These are phyloP conservation scores for Clonostachys solani DNA, from an alignment of 2,329 filamentous ascomycete genomes.

Conservation along the genomic window DNA sequence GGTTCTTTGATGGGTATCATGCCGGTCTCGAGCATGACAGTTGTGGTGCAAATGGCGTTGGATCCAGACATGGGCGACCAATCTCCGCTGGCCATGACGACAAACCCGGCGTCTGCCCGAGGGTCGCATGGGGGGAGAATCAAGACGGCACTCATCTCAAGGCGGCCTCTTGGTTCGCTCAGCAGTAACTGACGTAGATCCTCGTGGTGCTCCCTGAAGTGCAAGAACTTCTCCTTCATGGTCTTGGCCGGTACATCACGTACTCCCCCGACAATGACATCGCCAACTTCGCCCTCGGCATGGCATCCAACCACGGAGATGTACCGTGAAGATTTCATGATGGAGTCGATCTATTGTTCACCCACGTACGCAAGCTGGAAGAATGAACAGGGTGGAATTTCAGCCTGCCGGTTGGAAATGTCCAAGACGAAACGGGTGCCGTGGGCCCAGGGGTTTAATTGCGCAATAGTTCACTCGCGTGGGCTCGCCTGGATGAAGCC, in stretches of 20 bases:
- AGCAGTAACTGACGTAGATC: conserved; percentile 33
- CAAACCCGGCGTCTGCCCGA: conserved; percentile 34
- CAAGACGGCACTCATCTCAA: conserved; percentile 31
- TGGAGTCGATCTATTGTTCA: too few species aligned
- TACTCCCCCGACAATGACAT: conserved; percentile 44
- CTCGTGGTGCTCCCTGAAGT: conserved; percentile 33
- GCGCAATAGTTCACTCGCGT: too few species aligned
- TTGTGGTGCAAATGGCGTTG: conserved; percentile 37
- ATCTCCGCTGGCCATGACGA: conserved; percentile 41
- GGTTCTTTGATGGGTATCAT: conserved; percentile 40
- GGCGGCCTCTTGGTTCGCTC: conserved; percentile 38
- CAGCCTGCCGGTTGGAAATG: too few species aligned
- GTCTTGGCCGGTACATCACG: conserved; percentile 34
- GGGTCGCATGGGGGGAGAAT: conserved; percentile 36
- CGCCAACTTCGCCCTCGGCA: conserved; percentile 33
- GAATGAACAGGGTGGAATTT: too few species aligned
- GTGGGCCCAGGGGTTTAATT: too few species aligned
- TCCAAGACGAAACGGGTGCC: too few species aligned
- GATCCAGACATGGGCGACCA: conserved; percentile 32
- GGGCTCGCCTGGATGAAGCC: too few species aligned
- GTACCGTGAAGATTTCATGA: not conserved
- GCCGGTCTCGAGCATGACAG: conserved; percentile 40
- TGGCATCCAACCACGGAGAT: not conserved
- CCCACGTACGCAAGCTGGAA: too few species aligned
- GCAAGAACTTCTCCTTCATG: conserved; percentile 41